phyloP scores from a whole-genome alignment of 2,329 filamentous ascomycete genomes.

The Aspergillus eucalypticola region DNA sequence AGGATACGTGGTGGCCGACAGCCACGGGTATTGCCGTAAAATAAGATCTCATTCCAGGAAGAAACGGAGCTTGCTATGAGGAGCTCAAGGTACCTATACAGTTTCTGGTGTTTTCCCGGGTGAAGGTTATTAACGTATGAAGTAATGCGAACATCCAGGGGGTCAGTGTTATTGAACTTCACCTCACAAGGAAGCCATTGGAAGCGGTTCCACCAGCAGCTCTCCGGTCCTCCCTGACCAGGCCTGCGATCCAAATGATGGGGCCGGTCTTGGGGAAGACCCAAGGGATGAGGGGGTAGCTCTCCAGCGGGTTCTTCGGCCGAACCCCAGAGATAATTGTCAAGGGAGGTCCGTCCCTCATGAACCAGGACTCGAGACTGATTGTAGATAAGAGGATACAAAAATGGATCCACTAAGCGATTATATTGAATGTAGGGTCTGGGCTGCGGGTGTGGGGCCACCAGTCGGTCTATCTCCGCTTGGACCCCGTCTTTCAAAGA shows the following conservation, averaged over 20 bases:
- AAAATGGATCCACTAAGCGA: neutral
- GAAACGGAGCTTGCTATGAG: conserved; percentile 3
- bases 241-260: neutral
- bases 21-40: conserved; percentile 4
- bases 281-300: neutral
- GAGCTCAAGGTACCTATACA: neutral
- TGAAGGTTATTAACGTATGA: neutral
- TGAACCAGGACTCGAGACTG: neutral
- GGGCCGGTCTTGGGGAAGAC: neutral
- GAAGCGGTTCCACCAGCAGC: conserved; percentile 13
- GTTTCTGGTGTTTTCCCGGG: neutral
- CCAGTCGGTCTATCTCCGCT: neutral
- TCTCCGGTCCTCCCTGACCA: conserved; percentile 6
- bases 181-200: conserved; percentile 16
- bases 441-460: neutral
- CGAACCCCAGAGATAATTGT: neutral
- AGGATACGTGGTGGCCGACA: conserved; percentile 8
- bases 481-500: neutral
- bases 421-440: neutral
- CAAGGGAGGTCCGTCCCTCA: neutral
- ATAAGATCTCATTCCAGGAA: conserved; percentile 12
- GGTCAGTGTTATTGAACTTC: neutral
- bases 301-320: neutral
- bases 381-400: neutral
- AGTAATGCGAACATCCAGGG: neutral